Evolutionary conservation across 345 rosid genomes (phyloP).

Genomic region (Crucihimalaya himalaica): DNA sequence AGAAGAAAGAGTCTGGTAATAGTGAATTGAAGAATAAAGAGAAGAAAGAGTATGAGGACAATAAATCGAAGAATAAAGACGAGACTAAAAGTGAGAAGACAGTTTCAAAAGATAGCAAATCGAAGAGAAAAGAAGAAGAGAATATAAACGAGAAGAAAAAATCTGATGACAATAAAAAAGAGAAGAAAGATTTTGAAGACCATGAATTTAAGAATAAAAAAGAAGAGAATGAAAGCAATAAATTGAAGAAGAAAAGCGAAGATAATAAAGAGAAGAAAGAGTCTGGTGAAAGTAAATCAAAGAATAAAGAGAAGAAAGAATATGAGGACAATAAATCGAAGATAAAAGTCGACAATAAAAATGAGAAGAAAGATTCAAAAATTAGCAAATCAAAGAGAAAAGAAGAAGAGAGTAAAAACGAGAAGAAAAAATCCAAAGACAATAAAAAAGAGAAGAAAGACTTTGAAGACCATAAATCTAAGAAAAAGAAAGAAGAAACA

Average conservation of each 20-base stretch:
- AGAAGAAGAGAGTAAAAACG: neutral
- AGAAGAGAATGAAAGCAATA: neutral
- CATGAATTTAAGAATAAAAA: no score
- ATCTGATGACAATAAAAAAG: no score
- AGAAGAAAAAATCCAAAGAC: neutral
- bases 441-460: neutral
- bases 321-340: neutral
- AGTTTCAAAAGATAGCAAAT: no score
- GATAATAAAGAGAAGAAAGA: neutral
- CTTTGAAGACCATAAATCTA: neutral
- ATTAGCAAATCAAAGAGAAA: neutral
- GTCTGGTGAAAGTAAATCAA: neutral
- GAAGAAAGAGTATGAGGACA: neutral
- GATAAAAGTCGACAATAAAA: neutral
- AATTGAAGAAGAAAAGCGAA: neutral
- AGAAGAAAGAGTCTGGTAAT: neutral
- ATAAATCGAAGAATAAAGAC: neutral
- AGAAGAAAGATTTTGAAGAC: neutral
- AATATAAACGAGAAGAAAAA: no score
- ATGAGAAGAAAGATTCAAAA: neutral
- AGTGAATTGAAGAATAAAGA: neutral
- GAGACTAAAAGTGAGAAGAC: neutral
- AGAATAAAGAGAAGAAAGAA: neutral
- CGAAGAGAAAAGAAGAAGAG: neutral
- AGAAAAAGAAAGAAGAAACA: neutral